Base-by-base conservation (phyloP, 768 basidiomycete species). In the Collybiopsis confluens region DNA sequence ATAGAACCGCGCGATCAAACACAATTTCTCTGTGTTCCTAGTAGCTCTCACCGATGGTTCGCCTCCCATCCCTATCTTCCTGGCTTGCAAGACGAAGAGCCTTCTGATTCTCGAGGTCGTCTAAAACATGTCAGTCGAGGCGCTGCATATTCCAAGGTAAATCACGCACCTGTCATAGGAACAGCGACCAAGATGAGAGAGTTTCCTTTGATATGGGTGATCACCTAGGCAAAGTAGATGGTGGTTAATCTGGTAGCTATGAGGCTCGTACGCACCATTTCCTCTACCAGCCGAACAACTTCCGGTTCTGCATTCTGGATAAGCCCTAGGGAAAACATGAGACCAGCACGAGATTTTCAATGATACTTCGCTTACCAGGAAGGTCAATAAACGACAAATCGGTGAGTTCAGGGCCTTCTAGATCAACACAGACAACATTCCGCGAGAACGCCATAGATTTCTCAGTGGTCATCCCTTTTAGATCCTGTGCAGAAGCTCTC, bases 51-150 rank as follows among this genome's bases (percentile, higher is more conserved):
- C 82, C 83, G 44, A 83, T 80, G 0, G 80, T 85, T 5, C 82
- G 68, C 16, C 59, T 56, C 2, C 82, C 80, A 0, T 68, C 57
- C 0, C 73, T 73, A 59, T 83, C 82, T 36, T 62, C 73, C 33
- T 73, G 62, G 1, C 64, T 64, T 1, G 81, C 82, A 2, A 83
- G 70, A 1, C 68, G 65, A 10, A 75, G 68, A 0, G 83, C 82
- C 50, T 75, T 76, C 59, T 82, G 81, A 58, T 82, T 84, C 57
- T 83, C 76, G 48, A 81, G 76, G 54, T 85, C 83, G 47, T 80
- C 82, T 83, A 45, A 9, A 35, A 0, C 15, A 18, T 3, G 52
- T 33, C 24, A 18, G 26, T 7, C 33, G 13, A 47, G 28, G 13
- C 16, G 2, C 24, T 45, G 11, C 3, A 6, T 9, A 16, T 28